Evolutionary conservation across 352 stramenopile species (phyloP).

Genomic region (Globisporangium polare): DNA sequence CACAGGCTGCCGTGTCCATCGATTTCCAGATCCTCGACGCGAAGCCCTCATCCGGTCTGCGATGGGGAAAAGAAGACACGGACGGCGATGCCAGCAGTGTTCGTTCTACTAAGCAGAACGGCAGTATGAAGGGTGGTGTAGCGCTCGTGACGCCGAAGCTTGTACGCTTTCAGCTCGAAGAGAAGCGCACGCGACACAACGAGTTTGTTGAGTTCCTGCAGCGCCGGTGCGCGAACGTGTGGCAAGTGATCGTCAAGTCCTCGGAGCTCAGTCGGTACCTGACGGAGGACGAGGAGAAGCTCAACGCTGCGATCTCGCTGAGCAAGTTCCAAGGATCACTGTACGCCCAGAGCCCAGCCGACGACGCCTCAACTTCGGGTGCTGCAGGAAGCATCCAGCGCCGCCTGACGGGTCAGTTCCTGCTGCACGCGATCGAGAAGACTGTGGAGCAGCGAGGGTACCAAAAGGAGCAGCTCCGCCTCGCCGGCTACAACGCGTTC

Average conservation of each 20-base stretch:
- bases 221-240: constrained; percentile 51
- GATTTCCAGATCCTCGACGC: constrained; percentile 77
- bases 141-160: constrained; percentile 70
- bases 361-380: not conserved
- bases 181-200: constrained; percentile 59
- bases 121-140: constrained; percentile 2
- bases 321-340: constrained; percentile 78
- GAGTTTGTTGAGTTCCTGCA: constrained; percentile 70
- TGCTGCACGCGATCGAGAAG: constrained; percentile 73
- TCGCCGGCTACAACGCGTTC: constrained; percentile 82
- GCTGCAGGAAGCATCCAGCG: constrained; percentile 23
- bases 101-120: constrained; percentile 3
- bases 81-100: constrained; percentile 16
- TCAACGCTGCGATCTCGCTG: constrained; percentile 66
- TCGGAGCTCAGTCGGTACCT: constrained; percentile 49
- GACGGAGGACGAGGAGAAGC: constrained; percentile 69
- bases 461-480: constrained; percentile 68
- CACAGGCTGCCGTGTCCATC: constrained; percentile 55
- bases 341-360: constrained; percentile 15
- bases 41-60: constrained; percentile 73
- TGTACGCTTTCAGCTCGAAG: constrained; percentile 82
- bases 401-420: constrained; percentile 47
- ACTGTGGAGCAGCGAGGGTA: constrained; percentile 74
- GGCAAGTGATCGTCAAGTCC: constrained; percentile 53
- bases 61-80: constrained; percentile 53